These are phyloP conservation scores for Puccinia horiana DNA, from an alignment of 1,284 basidiomycete species.

Conservation along the genomic window DNA sequence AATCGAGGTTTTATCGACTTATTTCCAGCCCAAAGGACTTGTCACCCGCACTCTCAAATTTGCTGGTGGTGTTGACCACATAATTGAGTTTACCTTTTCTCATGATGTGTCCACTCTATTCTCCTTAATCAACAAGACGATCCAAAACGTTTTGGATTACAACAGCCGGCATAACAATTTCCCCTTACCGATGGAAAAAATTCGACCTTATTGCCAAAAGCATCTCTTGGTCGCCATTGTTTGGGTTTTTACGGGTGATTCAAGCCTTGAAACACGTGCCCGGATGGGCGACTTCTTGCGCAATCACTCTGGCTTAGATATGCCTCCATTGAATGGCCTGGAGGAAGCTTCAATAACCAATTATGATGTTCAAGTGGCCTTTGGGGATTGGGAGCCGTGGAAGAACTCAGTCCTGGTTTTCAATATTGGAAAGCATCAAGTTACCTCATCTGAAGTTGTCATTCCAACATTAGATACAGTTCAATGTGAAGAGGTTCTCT, in stretches of 20 bases:
- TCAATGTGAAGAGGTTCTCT: constrained; percentile 95
- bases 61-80: constrained; percentile 83
- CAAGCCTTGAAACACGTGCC: constrained; percentile 82
- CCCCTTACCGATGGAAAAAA: constrained; percentile 76
- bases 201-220: constrained; percentile 87
- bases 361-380: constrained; percentile 84
- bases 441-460: constrained; percentile 92
- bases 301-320: constrained; percentile 81
- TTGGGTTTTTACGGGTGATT: constrained; percentile 98
- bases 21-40: constrained; percentile 79
- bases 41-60: constrained; percentile 76
- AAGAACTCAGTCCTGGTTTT: constrained; percentile 86
- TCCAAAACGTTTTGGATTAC: constrained; percentile 90
- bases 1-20: constrained; percentile 73
- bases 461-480: constrained; percentile 98
- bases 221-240: constrained; percentile 88
- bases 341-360: constrained; percentile 84
- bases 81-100: constrained; percentile 95
- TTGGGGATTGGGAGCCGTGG: constrained; percentile 89
- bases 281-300: constrained; percentile 87
- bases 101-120: constrained; percentile 93
- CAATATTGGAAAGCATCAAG: constrained; percentile 93
- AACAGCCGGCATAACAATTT: constrained; percentile 93
- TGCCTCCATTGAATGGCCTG: constrained; percentile 71
- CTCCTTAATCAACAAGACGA: constrained; percentile 94